Conservation (phyloP, 2,329 filamentous ascomycete species). For the Magnaporthales sp. region DNA sequence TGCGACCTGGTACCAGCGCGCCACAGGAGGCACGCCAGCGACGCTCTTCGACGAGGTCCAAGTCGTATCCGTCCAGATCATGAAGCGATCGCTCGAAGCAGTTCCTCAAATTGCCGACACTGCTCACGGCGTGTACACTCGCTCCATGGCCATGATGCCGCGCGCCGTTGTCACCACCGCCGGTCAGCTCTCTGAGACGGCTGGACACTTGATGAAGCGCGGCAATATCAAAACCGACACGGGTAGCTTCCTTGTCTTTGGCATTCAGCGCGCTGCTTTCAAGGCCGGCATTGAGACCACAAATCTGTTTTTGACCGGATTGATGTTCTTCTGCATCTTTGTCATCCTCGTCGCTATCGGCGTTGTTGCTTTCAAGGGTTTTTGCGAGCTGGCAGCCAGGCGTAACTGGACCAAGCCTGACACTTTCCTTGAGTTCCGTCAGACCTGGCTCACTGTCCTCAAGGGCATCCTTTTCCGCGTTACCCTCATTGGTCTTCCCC, state of each 20-base stretch:
- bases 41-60: slow-evolving; percentile 62
- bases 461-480: slow-evolving; percentile 82
- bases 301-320: slow-evolving; percentile 78
- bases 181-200: slow-evolving; percentile 17
- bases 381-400: slow-evolving; percentile 64
- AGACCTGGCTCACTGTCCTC: slow-evolving; percentile 76
- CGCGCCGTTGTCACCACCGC: slow-evolving; percentile 33
- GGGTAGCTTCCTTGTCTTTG: slow-evolving; percentile 51
- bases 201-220: slow-evolving; percentile 38
- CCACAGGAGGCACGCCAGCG: slow-evolving; percentile 71
- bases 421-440: slow-evolving; percentile 71
- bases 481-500: slow-evolving; percentile 74
- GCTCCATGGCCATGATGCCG: slow-evolving; percentile 2
- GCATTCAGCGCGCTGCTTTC: slow-evolving; percentile 79
- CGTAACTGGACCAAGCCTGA: slow-evolving; percentile 63
- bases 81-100: slow-evolving; percentile 38
- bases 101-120: slow-evolving; percentile 13
- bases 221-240: slow-evolving; percentile 36
- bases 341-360: slow-evolving; percentile 60
- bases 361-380: slow-evolving; percentile 65
- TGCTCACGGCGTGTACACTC: neutral
- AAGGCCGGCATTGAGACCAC: slow-evolving; percentile 67
- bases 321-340: slow-evolving; percentile 75
- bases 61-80: slow-evolving; percentile 64
- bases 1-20: slow-evolving; percentile 81